Conservation (phyloP, 1,139 yeast species). For the Pichia sp. region DNA sequence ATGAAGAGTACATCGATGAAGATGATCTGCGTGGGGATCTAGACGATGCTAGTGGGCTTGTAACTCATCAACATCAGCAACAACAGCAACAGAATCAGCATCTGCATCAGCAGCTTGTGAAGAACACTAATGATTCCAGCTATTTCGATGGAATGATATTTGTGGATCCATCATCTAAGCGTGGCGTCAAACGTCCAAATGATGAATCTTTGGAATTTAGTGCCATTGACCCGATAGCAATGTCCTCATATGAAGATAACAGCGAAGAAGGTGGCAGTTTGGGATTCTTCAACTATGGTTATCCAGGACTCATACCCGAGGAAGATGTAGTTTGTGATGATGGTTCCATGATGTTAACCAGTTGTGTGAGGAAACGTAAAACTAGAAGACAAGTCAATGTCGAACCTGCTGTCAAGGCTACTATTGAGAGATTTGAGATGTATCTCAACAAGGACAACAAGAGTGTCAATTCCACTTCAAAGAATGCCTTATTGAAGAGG, state of each 20-base stretch:
- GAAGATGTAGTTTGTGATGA: slow-evolving; percentile 4
- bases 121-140: too few species aligned
- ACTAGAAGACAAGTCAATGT: slow-evolving; percentile 17
- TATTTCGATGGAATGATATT: background rate
- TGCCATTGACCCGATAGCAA: slow-evolving; percentile 9
- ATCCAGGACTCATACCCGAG: slow-evolving; percentile 7
- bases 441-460: slow-evolving; percentile 23
- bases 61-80: too few species aligned
- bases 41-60: too few species aligned
- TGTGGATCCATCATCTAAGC: background rate
- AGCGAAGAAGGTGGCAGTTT: slow-evolving; percentile 2
- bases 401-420: slow-evolving; percentile 14
- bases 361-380: slow-evolving; percentile 11
- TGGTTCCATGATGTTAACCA: slow-evolving; percentile 7
- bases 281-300: slow-evolving; percentile 13
- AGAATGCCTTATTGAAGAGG: slow-evolving; percentile 19
- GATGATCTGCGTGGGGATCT: too few species aligned
- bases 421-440: slow-evolving; percentile 17
- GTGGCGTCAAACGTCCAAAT: slow-evolving; percentile 6
- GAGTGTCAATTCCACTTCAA: slow-evolving; percentile 20
- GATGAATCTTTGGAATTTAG: slow-evolving; percentile 10
- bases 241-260: slow-evolving; percentile 12
- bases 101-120: too few species aligned
- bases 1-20: too few species aligned
- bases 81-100: too few species aligned